Evolutionary conservation across 306 rosid genomes (phyloP).

Genomic region (Echinosophora koreensis): DNA sequence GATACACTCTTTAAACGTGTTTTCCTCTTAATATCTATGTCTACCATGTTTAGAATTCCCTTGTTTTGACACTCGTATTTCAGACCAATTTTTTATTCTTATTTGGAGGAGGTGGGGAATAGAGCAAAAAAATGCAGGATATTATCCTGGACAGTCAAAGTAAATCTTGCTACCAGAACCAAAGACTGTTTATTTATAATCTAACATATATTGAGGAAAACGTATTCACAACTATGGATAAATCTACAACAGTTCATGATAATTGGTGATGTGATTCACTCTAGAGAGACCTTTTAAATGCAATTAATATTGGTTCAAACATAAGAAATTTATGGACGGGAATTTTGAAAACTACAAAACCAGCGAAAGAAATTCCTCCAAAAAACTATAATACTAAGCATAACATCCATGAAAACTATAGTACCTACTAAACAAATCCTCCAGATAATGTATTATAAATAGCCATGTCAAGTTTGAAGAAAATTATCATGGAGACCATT

Average conservation of each 20-base stretch:
- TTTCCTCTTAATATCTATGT: not conserved
- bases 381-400: not conserved
- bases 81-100: not conserved
- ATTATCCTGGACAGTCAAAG: not conserved
- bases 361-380: not conserved
- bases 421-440: constrained; percentile 19
- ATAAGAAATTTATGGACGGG: not conserved
- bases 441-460: constrained; percentile 13
- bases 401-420: not conserved
- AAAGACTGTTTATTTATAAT: not conserved
- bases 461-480: constrained; percentile 14
- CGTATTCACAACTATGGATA: not conserved
- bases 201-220: not conserved
- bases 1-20: not conserved
- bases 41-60: constrained; percentile 20
- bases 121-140: constrained; percentile 13
- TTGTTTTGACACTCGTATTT: constrained; percentile 3
- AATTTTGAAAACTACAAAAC: not conserved
- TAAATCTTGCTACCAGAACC: constrained; percentile 11
- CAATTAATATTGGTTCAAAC: constrained; percentile 10
- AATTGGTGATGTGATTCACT: constrained; percentile 6
- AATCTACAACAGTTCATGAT: constrained; percentile 1
- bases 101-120: not conserved
- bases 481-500: not conserved
- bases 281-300: constrained; percentile 1